Conservation (phyloP, 2,329 filamentous ascomycete genomes). For the Botrytis pseudocinerea region DNA sequence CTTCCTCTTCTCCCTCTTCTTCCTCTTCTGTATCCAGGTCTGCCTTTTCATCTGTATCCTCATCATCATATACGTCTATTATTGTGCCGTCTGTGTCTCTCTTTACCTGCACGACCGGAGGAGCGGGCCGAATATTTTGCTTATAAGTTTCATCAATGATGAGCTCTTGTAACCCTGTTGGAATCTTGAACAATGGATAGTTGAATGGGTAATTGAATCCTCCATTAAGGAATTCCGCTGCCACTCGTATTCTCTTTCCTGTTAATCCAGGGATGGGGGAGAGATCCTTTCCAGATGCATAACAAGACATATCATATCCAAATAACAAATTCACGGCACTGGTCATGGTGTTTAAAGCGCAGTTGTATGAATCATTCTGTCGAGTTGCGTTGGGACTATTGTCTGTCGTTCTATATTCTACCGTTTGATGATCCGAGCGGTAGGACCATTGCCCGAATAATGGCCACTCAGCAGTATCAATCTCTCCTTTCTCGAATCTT, state of each 20-base stretch:
- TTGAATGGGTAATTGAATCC: constrained; percentile 15
- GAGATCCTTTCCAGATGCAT: background rate
- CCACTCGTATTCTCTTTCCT: constrained; percentile 12
- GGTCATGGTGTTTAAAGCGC: background rate
- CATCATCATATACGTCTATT: background rate
- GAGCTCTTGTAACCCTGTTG: background rate
- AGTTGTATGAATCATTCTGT: background rate
- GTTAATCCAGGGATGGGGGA: background rate
- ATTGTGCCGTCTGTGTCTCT: fast-evolving
- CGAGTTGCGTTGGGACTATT: constrained; percentile 10
- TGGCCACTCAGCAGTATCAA: background rate
- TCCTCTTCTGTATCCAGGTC: background rate
- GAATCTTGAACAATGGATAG: constrained; percentile 10
- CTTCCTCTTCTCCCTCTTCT: background rate
- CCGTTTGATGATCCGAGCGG: background rate
- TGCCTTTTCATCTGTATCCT: background rate
- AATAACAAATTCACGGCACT: background rate
- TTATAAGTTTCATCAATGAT: background rate
- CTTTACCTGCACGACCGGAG: fast-evolving
- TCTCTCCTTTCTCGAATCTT: background rate
- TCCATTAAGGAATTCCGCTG: constrained; percentile 13
- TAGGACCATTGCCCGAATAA: constrained; percentile 13
- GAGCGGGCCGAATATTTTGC: background rate
- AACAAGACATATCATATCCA: constrained; percentile 19
- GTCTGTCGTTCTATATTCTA: background rate